A percentile compares a stretch with the other conserved stretches of the same genome.
Conservation (phyloP, 345 rosid genomes). For the Sisymbrium altissimum region DNA sequence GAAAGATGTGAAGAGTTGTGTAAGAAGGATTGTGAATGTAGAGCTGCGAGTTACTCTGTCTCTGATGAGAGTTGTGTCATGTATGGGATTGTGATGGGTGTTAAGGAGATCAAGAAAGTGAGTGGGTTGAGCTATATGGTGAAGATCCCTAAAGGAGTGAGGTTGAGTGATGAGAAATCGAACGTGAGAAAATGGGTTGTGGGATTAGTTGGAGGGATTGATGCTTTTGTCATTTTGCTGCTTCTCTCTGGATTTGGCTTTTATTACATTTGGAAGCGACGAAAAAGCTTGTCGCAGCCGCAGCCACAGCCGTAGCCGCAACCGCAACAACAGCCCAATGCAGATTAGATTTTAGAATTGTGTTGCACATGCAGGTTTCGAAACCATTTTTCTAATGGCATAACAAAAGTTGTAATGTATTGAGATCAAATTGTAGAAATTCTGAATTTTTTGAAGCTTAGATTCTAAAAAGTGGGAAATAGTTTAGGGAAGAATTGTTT, state of each 20-base stretch:
- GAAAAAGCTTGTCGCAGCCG: constrained; percentile 29
- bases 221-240: constrained; percentile 52
- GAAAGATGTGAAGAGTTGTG: constrained; percentile 53
- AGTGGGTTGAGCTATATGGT: constrained; percentile 64
- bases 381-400: background rate
- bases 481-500: too few species aligned
- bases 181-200: constrained; percentile 70
- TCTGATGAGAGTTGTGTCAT: constrained; percentile 38
- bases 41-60: constrained; percentile 48
- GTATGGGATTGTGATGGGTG: constrained; percentile 63
- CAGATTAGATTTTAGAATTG: constrained; percentile 6
- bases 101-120: constrained; percentile 52
- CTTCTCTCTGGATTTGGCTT: constrained; percentile 58
- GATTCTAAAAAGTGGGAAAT: background rate
- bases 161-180: constrained; percentile 35
- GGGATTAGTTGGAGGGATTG: constrained; percentile 63
- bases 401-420: background rate
- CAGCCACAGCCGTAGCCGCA: too few species aligned
- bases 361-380: background rate
- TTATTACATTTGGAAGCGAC: constrained; percentile 52
- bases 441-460: background rate
- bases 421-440: background rate
- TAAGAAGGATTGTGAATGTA: constrained; percentile 62
- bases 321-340: too few species aligned
- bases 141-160: constrained; percentile 63